These are phyloP conservation scores for Larix sibirica DNA, from an alignment of 83 land plant genomes.

Conservation along the genomic window DNA sequence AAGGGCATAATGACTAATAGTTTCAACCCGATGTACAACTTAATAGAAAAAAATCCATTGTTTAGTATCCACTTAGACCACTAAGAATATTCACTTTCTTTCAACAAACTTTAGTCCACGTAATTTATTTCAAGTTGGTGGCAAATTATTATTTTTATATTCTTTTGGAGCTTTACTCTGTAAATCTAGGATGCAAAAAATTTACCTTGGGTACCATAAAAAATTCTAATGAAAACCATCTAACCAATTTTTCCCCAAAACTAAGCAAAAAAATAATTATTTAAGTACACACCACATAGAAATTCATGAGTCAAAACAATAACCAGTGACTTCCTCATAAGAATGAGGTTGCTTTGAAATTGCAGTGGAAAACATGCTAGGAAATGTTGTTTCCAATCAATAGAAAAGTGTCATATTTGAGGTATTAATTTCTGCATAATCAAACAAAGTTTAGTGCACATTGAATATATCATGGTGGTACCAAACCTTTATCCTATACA, in stretches of 20 bases:
- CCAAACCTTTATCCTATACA: no score
- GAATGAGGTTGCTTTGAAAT: not conserved
- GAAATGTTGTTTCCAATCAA: not conserved
- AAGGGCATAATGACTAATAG: not conserved
- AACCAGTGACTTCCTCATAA: no score
- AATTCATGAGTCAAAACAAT: not conserved
- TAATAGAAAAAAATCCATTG: not conserved
- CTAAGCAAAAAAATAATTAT: no score
- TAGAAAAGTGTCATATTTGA: not conserved
- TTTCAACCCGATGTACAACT: not conserved
- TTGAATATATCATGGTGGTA: not conserved
- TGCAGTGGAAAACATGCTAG: not conserved
- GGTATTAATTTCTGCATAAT: not conserved
- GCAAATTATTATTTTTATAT: not conserved
- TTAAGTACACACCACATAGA: no score
- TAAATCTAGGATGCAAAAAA: no score
- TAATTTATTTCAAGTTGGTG: not conserved
- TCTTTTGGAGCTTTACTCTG: no score
- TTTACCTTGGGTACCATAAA: no score
- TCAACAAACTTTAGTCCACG: not conserved
- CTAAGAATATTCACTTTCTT: not conserved
- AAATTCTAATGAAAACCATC: no score
- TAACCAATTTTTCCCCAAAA: no score
- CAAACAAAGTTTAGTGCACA: constrained; percentile 1
- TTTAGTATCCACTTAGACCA: not conserved